phyloP scores from a whole-genome alignment of 2,329 filamentous ascomycete species.

The Teratosphaeriaceae sp. region DNA sequence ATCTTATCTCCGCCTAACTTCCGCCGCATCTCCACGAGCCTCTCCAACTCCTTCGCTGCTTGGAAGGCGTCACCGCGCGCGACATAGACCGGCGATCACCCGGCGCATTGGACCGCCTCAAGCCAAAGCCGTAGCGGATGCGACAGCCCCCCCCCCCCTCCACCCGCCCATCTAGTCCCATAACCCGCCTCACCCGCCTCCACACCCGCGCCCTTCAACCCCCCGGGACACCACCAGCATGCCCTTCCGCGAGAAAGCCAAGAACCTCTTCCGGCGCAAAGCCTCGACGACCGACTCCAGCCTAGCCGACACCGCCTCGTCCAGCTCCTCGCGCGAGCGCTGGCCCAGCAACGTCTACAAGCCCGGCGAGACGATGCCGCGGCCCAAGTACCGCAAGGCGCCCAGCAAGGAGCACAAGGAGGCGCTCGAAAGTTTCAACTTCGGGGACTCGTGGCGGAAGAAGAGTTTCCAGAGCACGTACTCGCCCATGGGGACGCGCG shows the following conservation, averaged over 20 bases:
- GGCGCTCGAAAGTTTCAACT: constrained; percentile 42
- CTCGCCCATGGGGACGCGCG: constrained; percentile 43
- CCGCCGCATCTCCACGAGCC: no score
- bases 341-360: constrained; percentile 43
- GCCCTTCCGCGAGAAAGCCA: constrained; percentile 42
- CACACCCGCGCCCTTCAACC: constrained; percentile 4
- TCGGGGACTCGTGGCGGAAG: constrained; percentile 41
- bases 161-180: no score
- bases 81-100: no score
- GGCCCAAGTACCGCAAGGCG: constrained; percentile 43
- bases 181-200: not conserved
- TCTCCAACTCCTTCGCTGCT: no score
- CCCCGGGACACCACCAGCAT: constrained; percentile 33
- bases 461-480: constrained; percentile 40
- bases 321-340: constrained; percentile 22
- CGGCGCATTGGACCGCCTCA: no score
- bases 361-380: constrained; percentile 46
- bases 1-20: no score
- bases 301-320: constrained; percentile 17
- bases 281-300: constrained; percentile 19
- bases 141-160: no score
- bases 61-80: no score
- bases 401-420: constrained; percentile 46
- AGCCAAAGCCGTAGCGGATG: no score
- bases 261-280: constrained; percentile 36